Evolutionary conservation across 140 eudicot species (phyloP).

Genomic region (Ambrosia hybrid): DNA sequence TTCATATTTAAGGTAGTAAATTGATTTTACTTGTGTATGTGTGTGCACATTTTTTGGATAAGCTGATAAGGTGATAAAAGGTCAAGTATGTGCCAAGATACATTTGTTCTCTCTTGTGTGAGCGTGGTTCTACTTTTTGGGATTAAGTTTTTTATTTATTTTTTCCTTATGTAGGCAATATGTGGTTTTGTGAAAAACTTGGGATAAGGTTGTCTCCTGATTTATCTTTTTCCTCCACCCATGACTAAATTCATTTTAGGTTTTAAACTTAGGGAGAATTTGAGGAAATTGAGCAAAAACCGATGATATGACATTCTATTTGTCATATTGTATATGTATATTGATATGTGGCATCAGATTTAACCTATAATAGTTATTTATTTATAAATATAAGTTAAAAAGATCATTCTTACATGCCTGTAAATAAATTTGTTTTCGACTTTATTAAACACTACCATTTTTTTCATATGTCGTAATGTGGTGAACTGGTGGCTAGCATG

Average conservation of each 20-base stretch:
- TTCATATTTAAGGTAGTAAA: slow-evolving; percentile 3
- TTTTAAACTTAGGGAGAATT: neutral
- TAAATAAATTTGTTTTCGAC: too few species aligned
- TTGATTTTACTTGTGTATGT: slow-evolving; percentile 3
- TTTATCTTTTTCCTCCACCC: neutral
- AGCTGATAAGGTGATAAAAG: slow-evolving; percentile 23
- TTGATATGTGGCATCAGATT: neutral
- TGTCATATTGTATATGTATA: neutral
- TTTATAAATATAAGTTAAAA: too few species aligned
- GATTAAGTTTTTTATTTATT: slow-evolving; percentile 6
- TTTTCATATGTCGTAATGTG: too few species aligned
- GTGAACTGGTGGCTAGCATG: too few species aligned
- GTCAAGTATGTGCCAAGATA: slow-evolving; percentile 14
- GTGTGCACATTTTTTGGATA: slow-evolving; percentile 19
- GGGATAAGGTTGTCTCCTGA: slow-evolving; percentile 25
- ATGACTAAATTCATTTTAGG: neutral
- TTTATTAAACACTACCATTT: too few species aligned
- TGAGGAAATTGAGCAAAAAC: neutral
- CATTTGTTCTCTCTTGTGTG: slow-evolving; percentile 18
- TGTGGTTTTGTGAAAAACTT: neutral
- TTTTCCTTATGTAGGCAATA: neutral
- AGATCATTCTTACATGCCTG: too few species aligned
- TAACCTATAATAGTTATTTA: neutral
- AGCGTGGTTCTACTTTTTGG: slow-evolving; percentile 20
- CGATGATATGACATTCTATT: neutral